phyloP scores from a whole-genome alignment of 2,329 filamentous ascomycete species.

The Trichophyton schoenleinii region DNA sequence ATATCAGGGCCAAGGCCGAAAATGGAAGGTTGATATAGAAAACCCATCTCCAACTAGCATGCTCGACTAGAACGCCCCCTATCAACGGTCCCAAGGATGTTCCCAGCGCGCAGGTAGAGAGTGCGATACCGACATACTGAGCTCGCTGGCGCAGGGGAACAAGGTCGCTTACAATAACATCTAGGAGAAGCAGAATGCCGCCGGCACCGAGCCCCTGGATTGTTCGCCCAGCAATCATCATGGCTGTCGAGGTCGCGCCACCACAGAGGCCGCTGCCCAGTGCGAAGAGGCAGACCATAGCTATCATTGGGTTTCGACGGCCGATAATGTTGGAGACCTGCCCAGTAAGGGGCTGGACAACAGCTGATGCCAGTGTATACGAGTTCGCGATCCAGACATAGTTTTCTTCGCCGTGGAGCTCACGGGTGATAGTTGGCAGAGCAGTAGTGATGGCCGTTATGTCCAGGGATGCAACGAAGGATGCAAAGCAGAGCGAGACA shows the following conservation, averaged over 20 bases:
- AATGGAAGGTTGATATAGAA: constrained; percentile 47
- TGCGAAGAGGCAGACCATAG: constrained; percentile 33
- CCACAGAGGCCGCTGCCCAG: constrained; percentile 34
- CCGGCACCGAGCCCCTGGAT: constrained; percentile 41
- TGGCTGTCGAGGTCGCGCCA: constrained; percentile 24
- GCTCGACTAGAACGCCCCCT: constrained; percentile 23
- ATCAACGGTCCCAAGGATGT: constrained; percentile 15
- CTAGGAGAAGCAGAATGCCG: constrained; percentile 37
- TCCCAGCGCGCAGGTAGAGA: constrained; percentile 38
- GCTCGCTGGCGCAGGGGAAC: constrained; percentile 35
- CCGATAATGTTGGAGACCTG: constrained; percentile 10
- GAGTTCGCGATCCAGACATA: constrained; percentile 8
- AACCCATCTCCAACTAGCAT: constrained; percentile 41
- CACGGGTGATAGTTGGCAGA: constrained; percentile 3
- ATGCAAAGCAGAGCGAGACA: background rate
- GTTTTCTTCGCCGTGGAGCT: background rate
- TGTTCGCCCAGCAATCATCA: constrained; percentile 37
- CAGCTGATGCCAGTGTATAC: background rate
- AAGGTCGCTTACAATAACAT: constrained; percentile 40
- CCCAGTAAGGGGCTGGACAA: constrained; percentile 6
- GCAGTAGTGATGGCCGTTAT: constrained; percentile 6
- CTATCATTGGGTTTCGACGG: constrained; percentile 7
- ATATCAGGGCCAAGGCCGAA: constrained; percentile 35
- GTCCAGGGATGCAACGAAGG: constrained; percentile 2
- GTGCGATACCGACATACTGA: constrained; percentile 33